Evolutionary conservation across 441 rosid genomes (phyloP).

Genomic region (Manihot esculenta): DNA sequence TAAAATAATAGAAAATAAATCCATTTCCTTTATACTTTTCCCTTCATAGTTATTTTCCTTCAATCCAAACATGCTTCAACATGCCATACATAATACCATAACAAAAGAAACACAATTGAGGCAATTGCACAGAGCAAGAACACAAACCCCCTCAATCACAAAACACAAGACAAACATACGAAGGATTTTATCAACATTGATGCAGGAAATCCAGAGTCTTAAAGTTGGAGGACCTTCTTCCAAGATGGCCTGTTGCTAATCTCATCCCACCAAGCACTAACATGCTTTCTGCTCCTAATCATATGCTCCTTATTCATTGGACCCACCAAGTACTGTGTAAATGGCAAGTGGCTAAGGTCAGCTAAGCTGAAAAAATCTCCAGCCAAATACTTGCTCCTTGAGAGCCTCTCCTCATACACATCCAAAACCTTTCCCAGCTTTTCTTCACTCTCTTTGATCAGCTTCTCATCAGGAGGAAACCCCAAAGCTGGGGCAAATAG

Average conservation of each 20-base stretch:
- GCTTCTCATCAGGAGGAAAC: constrained; percentile 42
- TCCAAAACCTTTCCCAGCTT: constrained; percentile 55
- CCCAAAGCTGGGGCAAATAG: constrained; percentile 43
- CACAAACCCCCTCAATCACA: no score
- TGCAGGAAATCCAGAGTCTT: neutral
- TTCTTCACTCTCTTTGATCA: constrained; percentile 57
- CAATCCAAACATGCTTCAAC: no score
- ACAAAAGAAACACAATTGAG: no score
- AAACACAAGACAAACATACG: no score
- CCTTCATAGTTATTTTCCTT: no score
- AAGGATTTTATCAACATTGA: no score
- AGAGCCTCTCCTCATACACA: constrained; percentile 56
- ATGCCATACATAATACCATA: no score
- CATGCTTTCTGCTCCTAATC: constrained; percentile 39
- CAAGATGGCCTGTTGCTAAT: constrained; percentile 65
- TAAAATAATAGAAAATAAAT: no score
- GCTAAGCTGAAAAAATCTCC: constrained; percentile 73
- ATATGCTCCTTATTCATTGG: constrained; percentile 29
- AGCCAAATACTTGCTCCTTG: constrained; percentile 54
- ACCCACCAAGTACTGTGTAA: constrained; percentile 47
- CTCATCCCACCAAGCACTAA: constrained; percentile 72
- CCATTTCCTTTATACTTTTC: no score
- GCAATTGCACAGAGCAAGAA: no score
- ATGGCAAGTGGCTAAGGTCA: constrained; percentile 65
- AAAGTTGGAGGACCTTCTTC: constrained; percentile 42